Percentiles rank a stretch among this genome's conserved stretches.
phyloP scores from a whole-genome alignment of 192 early-diverging fungal species.

The Backusella tarrabulga region DNA sequence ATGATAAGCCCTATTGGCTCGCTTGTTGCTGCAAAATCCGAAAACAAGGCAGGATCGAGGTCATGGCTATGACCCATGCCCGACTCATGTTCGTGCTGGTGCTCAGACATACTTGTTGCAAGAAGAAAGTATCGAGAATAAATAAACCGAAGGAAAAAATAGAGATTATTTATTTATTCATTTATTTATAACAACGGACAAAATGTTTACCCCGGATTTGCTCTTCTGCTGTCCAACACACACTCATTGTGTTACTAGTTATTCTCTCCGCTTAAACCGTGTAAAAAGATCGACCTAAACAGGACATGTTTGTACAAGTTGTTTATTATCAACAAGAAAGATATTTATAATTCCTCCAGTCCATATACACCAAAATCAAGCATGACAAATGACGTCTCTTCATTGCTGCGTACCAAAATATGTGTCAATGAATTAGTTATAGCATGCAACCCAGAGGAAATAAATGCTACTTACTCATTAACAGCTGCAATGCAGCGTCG shows the following conservation, averaged over 20 bases:
- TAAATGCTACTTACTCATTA: conserved; percentile 37
- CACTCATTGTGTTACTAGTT: too few relatives aligned
- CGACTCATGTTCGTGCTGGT: conserved; percentile 14
- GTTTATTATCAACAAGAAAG: not conserved
- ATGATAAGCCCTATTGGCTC: conserved; percentile 36
- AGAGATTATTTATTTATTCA: not conserved
- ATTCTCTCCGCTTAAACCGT: too few relatives aligned
- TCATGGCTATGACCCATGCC: conserved; percentile 30
- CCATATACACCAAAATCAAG: conserved; percentile 72
- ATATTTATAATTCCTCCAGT: conserved; percentile 27
- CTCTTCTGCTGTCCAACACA: not conserved
- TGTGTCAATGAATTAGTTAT: too few relatives aligned
- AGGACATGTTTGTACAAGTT: not conserved
- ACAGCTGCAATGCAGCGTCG: conserved; percentile 79
- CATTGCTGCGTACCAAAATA: conserved; percentile 20
- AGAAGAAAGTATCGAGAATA: not conserved
- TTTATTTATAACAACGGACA: not conserved
- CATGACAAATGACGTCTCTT: conserved; percentile 77
- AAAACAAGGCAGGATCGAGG: conserved; percentile 24
- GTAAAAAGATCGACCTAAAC: too few relatives aligned
- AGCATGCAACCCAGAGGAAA: too few relatives aligned
- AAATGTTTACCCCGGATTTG: not conserved
- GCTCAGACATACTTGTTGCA: not conserved
- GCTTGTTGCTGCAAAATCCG: conserved; percentile 24
- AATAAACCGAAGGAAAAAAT: not conserved